Percentiles rank a stretch among this genome's conserved stretches.
These are phyloP conservation scores for Chondrostereum purpureum DNA, from an alignment of 1,284 basidiomycete species.

Conservation along the genomic window DNA sequence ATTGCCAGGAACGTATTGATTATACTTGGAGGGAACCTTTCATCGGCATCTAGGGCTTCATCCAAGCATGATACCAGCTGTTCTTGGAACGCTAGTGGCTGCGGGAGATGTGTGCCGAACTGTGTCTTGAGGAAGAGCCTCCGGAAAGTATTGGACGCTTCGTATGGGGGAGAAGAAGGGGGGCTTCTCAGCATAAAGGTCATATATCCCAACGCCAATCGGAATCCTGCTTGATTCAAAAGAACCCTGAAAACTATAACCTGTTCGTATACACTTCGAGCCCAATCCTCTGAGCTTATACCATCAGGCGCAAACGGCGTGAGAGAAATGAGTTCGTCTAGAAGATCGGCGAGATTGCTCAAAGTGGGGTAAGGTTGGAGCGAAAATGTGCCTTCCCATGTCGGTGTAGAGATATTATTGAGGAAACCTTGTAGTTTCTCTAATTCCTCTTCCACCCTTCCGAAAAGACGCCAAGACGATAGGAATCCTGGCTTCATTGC, in stretches of 20 bases:
- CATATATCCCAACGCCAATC: conserved; percentile 23
- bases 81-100: conserved; percentile 17
- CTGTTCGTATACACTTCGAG: conserved; percentile 15
- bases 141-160: conserved; percentile 30
- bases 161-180: conserved; percentile 19
- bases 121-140: conserved; percentile 26
- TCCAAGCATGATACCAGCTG: conserved; percentile 23
- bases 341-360: conserved; percentile 16
- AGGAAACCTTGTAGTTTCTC: conserved; percentile 9
- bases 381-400: too few relatives aligned
- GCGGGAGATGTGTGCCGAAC: conserved; percentile 14
- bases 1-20: conserved; percentile 26
- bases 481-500: conserved; percentile 12
- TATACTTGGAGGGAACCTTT: conserved; percentile 24
- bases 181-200: conserved; percentile 14
- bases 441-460: background rate
- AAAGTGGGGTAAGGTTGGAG: conserved; percentile 16
- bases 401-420: too few relatives aligned
- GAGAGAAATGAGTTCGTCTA: conserved; percentile 16
- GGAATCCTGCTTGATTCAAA: conserved; percentile 25
- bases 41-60: conserved; percentile 22
- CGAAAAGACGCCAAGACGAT: background rate
- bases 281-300: conserved; percentile 9
- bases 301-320: conserved; percentile 6
- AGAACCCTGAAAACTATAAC: conserved; percentile 19